Conservation (phyloP, 164 flowering plant genomes). For the Stephania yunnanensis region DNA sequence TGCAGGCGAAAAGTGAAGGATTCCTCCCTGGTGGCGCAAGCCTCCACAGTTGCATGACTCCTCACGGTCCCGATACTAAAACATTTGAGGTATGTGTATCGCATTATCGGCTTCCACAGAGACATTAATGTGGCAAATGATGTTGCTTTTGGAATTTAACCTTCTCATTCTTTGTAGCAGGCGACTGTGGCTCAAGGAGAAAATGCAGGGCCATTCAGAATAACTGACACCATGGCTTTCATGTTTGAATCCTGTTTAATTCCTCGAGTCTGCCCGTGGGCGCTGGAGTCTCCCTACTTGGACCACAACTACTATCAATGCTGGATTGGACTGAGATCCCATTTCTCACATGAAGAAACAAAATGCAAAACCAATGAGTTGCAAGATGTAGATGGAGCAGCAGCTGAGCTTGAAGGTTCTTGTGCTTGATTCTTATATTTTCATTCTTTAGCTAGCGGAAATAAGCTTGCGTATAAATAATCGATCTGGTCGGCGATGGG, state of each 20-base stretch:
- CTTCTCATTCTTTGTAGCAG: constrained; percentile 32
- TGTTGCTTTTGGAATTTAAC: constrained; percentile 2
- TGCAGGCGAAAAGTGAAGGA: constrained; percentile 89
- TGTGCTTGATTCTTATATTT: constrained; percentile 5
- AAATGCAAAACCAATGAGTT: neutral
- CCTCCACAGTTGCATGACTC: constrained; percentile 97
- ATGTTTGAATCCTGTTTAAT: constrained; percentile 91
- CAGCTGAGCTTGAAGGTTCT: neutral
- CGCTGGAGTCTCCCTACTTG: constrained; percentile 64
- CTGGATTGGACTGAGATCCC: constrained; percentile 86
- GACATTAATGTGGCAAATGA: neutral
- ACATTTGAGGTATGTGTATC: constrained; percentile 63
- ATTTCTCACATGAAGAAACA: constrained; percentile 37
- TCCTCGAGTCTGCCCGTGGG: constrained; percentile 79
- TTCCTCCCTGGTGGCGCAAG: constrained; percentile 96
- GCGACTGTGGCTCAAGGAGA: constrained; percentile 56
- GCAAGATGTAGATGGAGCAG: neutral
- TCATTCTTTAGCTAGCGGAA: neutral
- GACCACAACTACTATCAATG: constrained; percentile 86
- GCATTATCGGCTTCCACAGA: neutral
- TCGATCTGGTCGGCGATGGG: neutral
- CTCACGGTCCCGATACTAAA: constrained; percentile 95
- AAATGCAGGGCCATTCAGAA: constrained; percentile 55
- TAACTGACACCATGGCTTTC: constrained; percentile 75
- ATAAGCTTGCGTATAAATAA: neutral